Base-by-base conservation (phyloP, 2,329 filamentous ascomycete genomes). In the Aspergillus ochraceoroseus region DNA sequence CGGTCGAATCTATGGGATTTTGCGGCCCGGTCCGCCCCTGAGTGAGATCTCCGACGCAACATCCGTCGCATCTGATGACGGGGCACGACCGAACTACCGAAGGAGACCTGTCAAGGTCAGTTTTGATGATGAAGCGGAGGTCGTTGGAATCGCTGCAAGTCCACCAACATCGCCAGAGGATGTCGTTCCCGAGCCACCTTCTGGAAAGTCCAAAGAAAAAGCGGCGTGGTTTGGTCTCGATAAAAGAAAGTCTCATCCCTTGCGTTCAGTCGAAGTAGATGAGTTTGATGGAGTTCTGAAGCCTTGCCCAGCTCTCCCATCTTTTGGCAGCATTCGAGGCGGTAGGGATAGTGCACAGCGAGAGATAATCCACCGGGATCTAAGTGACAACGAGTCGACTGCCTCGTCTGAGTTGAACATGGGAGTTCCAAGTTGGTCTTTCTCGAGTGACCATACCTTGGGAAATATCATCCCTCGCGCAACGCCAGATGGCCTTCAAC, bases 31-130 rank as follows among this genome's bases (percentile, higher is more conserved):
- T 30, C 62, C 61, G 20, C 61, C 70, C 4, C 57, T 68, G 1
- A 77, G 75, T 48, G 77, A 80, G 44, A 62, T 71, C 1, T 80
- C 77, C 1, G 77, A 80, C 47, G 74, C 65, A 1, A 70, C 70
- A 3, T 81, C 77, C 4, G 57, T 64, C 12, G 61, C 59, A 25
- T 72, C 70, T 3, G 67, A 70, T 27, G 70, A 73, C 31, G 66
- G 67, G 7, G 52, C 47, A 15, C 62, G 59, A 23, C 27, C 60
- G 11, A 59, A 53, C 13, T 65, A 65, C 44, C 75, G 71, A 48
- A 80, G 74, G 60, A 77, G 74, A 55, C 62, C 62, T 19, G 70
- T 70, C 3, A 70, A 77, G 38, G 78, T 82, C 37, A 95, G 87
- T 65, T 95, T 82, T 50, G 77, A 80, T 41, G 76, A 79, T 29